These are phyloP conservation scores for Boletellus deceptivus DNA, from an alignment of 1,284 basidiomycete genomes.

Conservation along the genomic window DNA sequence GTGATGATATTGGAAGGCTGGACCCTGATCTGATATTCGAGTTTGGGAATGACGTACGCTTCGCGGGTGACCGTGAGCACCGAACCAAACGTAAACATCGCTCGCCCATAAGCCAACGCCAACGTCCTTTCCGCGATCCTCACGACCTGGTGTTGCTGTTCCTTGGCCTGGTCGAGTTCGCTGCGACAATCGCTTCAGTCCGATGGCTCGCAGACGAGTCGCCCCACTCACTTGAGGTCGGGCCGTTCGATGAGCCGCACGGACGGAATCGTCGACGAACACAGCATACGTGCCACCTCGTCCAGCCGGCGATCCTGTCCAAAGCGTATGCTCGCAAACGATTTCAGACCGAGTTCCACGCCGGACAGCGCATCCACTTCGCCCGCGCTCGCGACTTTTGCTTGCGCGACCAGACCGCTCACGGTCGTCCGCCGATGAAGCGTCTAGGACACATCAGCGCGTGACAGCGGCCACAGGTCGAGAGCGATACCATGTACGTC, in stretches of 20 bases:
- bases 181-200: slow-evolving; percentile 37
- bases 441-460: slow-evolving; percentile 32
- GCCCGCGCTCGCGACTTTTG: slow-evolving; percentile 48
- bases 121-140: slow-evolving; percentile 83
- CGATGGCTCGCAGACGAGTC: not conserved
- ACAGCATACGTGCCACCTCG: slow-evolving; percentile 85
- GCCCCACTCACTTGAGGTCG: slow-evolving; percentile 60
- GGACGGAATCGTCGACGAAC: slow-evolving; percentile 67
- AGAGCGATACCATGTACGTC: slow-evolving; percentile 46
- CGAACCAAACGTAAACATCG: slow-evolving; percentile 84
- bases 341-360: slow-evolving; percentile 67
- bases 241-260: slow-evolving; percentile 69
- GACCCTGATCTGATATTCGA: slow-evolving; percentile 76
- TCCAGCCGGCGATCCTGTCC: slow-evolving; percentile 83
- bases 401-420: slow-evolving; percentile 48
- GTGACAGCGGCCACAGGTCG: slow-evolving; percentile 2
- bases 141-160: slow-evolving; percentile 77
- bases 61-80: slow-evolving; percentile 70
- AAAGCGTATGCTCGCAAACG: slow-evolving; percentile 81
- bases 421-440: slow-evolving; percentile 49
- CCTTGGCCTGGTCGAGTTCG: slow-evolving; percentile 76
- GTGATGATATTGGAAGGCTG: slow-evolving; percentile 67
- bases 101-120: slow-evolving; percentile 81
- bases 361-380: slow-evolving; percentile 60
- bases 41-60: slow-evolving; percentile 74